Conservation (phyloP, 202 grass and related monocot genomes). For the Elaeis oleifera region DNA sequence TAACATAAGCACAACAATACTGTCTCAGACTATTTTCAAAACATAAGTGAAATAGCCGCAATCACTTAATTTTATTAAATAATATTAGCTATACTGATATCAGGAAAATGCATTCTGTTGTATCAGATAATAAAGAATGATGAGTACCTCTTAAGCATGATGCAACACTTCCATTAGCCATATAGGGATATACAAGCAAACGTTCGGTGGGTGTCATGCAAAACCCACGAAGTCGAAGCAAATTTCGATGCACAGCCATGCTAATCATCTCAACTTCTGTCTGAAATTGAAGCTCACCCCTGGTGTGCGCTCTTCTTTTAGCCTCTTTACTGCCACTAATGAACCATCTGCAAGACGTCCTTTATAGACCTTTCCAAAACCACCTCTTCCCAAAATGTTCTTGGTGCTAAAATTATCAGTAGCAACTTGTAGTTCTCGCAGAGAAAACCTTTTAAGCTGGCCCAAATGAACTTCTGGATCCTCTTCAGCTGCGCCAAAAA, state of each 20-base stretch:
- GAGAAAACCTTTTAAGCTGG: constrained; percentile 96
- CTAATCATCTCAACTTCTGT: constrained; percentile 99
- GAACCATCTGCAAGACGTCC: constrained; percentile 86
- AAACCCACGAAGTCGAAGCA: constrained; percentile 82
- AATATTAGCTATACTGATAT: background rate
- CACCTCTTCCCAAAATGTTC: constrained; percentile 94
- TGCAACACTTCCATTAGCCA: constrained; percentile 97
- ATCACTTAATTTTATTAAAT: background rate
- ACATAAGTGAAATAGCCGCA: too few relatives aligned
- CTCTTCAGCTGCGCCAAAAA: constrained; percentile 66
- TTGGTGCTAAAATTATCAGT: constrained; percentile 90
- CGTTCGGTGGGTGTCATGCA: constrained; percentile 99
- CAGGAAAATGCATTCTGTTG: background rate
- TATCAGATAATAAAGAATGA: background rate
- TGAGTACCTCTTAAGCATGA: constrained; percentile 79
- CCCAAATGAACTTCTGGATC: constrained; percentile 94
- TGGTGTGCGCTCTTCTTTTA: constrained; percentile 95
- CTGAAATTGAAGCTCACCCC: constrained; percentile 97
- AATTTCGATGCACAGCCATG: constrained; percentile 93
- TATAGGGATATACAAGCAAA: constrained; percentile 97
- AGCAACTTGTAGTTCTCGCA: constrained; percentile 90
- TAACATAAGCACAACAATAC: too few relatives aligned
- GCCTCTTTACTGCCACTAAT: constrained; percentile 91
- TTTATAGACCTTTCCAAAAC: constrained; percentile 99
- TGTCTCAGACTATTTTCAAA: too few relatives aligned